Evolutionary conservation across 208 protist genomes (phyloP).

Genomic region (Histomonas meleagridis): DNA sequence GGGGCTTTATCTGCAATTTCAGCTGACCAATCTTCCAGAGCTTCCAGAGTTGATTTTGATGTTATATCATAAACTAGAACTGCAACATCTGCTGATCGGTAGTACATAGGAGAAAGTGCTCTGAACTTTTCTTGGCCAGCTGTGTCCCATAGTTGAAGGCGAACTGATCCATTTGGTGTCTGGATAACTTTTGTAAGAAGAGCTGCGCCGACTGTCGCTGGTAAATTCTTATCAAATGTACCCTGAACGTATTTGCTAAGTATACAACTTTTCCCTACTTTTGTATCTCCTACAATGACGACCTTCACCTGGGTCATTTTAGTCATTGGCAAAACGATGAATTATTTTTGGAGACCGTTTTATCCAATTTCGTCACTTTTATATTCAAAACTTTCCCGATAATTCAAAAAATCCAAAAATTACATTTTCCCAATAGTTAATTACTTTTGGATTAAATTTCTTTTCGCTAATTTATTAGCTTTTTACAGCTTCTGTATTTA

Average conservation of each 20-base stretch:
- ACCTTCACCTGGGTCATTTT: background rate
- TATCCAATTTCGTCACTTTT: too few relatives aligned
- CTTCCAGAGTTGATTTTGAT: background rate
- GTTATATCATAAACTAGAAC: conserved; percentile 28
- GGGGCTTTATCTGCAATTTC: conserved; percentile 26
- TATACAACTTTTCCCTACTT: conserved; percentile 6
- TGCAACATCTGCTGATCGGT: background rate
- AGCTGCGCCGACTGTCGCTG: background rate
- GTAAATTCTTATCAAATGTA: background rate
- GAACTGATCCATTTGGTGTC: background rate
- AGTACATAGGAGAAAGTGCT: background rate
- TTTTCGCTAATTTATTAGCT: too few relatives aligned
- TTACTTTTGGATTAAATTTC: too few relatives aligned
- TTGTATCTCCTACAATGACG: conserved; percentile 7
- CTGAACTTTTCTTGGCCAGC: conserved; percentile 31
- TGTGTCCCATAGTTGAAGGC: conserved; percentile 27
- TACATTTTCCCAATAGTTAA: too few relatives aligned
- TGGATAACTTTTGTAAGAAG: conserved; percentile 11
- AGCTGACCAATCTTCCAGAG: conserved; percentile 1
- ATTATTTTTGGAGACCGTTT: too few relatives aligned
- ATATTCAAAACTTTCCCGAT: too few relatives aligned
- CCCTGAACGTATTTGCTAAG: background rate
- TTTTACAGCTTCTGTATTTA: too few relatives aligned
- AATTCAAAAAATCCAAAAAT: too few relatives aligned
- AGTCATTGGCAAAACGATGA: too few relatives aligned